phyloP scores from a whole-genome alignment of 2,329 filamentous ascomycete genomes.

The Dichotomopilus funicola region DNA sequence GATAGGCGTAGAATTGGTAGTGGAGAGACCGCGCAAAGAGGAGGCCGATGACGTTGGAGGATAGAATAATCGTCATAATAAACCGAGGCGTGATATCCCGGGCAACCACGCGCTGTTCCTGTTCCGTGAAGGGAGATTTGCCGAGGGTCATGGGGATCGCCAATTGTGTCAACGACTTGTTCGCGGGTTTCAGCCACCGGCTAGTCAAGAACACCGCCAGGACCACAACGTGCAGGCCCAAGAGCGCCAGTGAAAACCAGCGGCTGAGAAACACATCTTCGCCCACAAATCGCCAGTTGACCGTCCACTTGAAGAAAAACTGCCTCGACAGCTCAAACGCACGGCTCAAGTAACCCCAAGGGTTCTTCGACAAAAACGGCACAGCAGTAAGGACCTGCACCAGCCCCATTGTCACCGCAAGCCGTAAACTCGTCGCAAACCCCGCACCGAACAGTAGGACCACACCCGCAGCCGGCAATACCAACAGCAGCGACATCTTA shows the following conservation, averaged over 20 bases:
- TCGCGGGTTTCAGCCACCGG: conserved; percentile 66
- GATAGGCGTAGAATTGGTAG: conserved; percentile 92
- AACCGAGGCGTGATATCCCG: conserved; percentile 61
- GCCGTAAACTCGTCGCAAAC: conserved; percentile 55
- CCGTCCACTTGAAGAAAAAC: conserved; percentile 97
- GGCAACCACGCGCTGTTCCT: conserved; percentile 52
- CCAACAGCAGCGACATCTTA: conserved; percentile 88
- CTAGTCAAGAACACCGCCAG: conserved; percentile 59
- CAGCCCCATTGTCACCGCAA: conserved; percentile 66
- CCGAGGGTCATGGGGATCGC: conserved; percentile 37
- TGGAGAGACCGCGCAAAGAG: conserved; percentile 83
- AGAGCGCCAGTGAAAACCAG: conserved; percentile 60
- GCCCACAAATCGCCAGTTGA: conserved; percentile 95
- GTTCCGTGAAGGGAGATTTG: conserved; percentile 39
- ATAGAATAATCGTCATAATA: conserved; percentile 69
- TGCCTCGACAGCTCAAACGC: conserved; percentile 88
- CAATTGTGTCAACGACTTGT: conserved; percentile 51
- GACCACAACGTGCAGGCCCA: conserved; percentile 59
- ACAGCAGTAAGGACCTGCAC: conserved; percentile 62
- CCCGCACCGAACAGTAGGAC: conserved; percentile 70
- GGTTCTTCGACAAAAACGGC: conserved; percentile 64
- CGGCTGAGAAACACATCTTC: conserved; percentile 70
- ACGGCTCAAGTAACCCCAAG: conserved; percentile 65
- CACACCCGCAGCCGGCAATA: conserved; percentile 71
- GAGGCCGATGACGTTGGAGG: conserved; percentile 71